A percentile compares a stretch with the other conserved stretches of the same genome.
Evolutionary conservation across 163 green algal genomes (phyloP).

Genomic region (Volvox carteri): DNA sequence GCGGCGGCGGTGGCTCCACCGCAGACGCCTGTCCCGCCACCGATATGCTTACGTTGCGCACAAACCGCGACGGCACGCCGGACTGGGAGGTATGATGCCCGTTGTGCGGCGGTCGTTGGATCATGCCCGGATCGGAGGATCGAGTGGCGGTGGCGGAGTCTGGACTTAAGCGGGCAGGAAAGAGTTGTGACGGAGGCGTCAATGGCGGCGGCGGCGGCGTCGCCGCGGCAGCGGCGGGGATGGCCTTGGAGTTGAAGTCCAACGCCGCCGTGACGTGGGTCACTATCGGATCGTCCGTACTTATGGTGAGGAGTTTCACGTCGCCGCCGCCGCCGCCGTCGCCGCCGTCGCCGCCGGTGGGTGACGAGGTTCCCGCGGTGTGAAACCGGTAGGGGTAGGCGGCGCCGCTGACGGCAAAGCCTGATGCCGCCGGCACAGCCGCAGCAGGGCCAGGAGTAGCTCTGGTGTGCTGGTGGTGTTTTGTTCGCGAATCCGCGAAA

Average conservation of each 20-base stretch:
- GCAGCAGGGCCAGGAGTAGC: too few relatives aligned
- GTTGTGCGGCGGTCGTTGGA: neutral
- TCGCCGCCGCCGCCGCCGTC: too few relatives aligned
- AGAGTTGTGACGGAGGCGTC: neutral
- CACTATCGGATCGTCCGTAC: neutral
- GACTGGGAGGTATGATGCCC: neutral
- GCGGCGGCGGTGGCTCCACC: too few relatives aligned
- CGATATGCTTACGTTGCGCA: neutral
- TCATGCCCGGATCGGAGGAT: constrained; percentile 4
- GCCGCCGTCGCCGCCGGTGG: too few relatives aligned
- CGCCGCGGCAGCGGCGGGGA: neutral
- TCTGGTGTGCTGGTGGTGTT: too few relatives aligned
- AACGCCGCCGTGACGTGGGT: constrained; percentile 16
- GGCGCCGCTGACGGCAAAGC: too few relatives aligned
- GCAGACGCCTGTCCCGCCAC: too few relatives aligned
- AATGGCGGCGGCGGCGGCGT: neutral
- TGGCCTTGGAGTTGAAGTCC: neutral
- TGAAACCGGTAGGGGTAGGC: too few relatives aligned
- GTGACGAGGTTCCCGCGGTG: too few relatives aligned
- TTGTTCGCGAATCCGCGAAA: too few relatives aligned
- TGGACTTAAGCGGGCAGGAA: neutral
- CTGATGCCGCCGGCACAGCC: too few relatives aligned
- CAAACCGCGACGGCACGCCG: neutral
- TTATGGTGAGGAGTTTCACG: too few relatives aligned
- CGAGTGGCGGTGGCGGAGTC: neutral